Evolutionary conservation across 768 basidiomycete genomes (phyloP), one percentile per base, ranked within the genome.

Genomic region (Boletus pseudo-olivaceus): DNA sequence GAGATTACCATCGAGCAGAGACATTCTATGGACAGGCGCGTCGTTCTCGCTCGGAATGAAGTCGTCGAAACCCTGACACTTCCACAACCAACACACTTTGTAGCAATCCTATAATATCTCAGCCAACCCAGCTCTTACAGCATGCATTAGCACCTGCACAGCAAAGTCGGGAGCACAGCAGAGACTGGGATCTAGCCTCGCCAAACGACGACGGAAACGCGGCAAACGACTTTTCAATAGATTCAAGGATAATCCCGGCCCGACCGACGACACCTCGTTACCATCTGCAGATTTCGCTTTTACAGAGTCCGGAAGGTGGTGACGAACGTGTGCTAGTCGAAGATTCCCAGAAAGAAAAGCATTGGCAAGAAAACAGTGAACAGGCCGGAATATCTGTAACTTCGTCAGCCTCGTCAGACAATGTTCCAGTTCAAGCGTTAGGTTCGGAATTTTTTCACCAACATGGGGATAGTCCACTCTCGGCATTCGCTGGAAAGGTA

Each of bases 301-400:
- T 44, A 19, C 47, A 53, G 30, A 56, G 51, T 38, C 51, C 50
- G 5, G 50, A 58, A 23, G 45, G 29, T 26, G 38, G 37, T 27
- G 37, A 42, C 20, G 51, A 73, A 32, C 66, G 72, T 17, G 65
- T 46, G 17, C 51, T 69, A 39, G 68, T 68, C 33, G 75, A 72
- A 51, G 76, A 77, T 23, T 81, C 79, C 0, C 83, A 82, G 64
- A 81, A 82, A 64, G 83, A 83, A 68, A 82, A 80, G 5, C 49
- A 29, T 44, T 23, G 23, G 23, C 58, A 56, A 12, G 52, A 68
- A 48, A 51, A 49, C 58, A 56, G 45, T 62, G 67, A 46, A n/a
- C 29, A 47, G 48, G 45, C 34, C 10, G 49, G 47, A 41, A 55
- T 51, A 51, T 63, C 40, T 5, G 33, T 40, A 30, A 63, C 69